Percentiles rank a stretch among this genome's conserved stretches.
These are phyloP conservation scores for Teratosphaeria viscida DNA, from an alignment of 2,329 filamentous ascomycete species.

Conservation along the genomic window DNA sequence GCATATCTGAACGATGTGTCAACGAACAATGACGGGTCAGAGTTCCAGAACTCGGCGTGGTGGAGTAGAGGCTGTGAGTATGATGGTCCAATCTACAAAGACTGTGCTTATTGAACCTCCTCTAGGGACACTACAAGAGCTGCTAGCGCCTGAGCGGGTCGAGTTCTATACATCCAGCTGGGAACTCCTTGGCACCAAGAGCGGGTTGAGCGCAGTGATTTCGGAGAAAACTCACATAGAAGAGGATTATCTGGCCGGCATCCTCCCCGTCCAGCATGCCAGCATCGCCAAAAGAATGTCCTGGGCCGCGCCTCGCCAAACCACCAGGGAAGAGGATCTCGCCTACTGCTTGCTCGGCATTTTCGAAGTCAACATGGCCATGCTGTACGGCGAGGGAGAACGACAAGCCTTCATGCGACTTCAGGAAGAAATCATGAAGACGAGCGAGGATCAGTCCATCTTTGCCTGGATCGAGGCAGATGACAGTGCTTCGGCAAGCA, in stretches of 20 bases:
- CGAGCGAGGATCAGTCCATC: slow-evolving; percentile 10
- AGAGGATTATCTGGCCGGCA: background rate
- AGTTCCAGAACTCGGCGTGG: background rate
- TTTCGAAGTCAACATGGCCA: slow-evolving; percentile 34
- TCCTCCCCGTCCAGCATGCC: background rate
- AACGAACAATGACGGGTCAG: background rate
- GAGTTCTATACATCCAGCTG: background rate
- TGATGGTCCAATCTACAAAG: background rate
- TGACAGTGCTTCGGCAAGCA: background rate
- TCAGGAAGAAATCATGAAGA: slow-evolving; percentile 9
- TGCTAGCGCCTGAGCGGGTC: slow-evolving; percentile 1
- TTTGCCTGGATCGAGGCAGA: slow-evolving; percentile 10
- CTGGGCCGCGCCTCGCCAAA: slow-evolving; percentile 11
- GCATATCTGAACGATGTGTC: background rate
- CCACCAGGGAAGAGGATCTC: slow-evolving; percentile 6
- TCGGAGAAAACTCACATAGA: background rate
- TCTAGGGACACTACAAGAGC: slow-evolving; percentile 2
- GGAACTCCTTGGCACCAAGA: background rate
- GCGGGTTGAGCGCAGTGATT: background rate
- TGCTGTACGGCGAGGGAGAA: slow-evolving; percentile 30
- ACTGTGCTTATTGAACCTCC: background rate
- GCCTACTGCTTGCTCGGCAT: slow-evolving; percentile 18
- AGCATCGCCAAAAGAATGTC: background rate
- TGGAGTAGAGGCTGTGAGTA: background rate
- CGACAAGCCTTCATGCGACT: slow-evolving; percentile 9